Evolutionary conservation across 495 filamentous ascomycete species (phyloP).

Genomic region (Annulohypoxylon moriforme): DNA sequence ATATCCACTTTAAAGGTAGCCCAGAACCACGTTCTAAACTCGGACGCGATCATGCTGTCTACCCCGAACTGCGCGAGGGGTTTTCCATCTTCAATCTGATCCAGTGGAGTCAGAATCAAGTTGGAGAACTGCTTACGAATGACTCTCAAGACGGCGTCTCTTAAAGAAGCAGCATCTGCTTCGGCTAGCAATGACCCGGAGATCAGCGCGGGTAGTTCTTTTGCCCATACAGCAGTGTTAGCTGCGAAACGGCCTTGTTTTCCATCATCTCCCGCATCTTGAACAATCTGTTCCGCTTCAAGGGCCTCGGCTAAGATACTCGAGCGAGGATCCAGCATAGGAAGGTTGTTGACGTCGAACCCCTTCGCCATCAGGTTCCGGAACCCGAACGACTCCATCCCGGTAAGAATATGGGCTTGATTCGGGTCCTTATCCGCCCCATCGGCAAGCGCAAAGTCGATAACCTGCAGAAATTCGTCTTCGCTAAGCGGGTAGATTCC

Average conservation of each 20-base stretch:
- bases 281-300: neutral
- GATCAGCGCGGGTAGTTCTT: neutral
- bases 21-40: neutral
- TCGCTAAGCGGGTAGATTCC: slow-evolving; percentile 47
- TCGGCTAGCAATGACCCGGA: neutral
- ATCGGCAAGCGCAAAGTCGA: neutral
- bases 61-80: slow-evolving; percentile 6
- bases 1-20: neutral
- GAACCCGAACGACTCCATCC: slow-evolving; percentile 3
- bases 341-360: neutral
- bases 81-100: slow-evolving; percentile 47
- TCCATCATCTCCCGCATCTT: neutral
- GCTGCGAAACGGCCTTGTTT: slow-evolving; percentile 1
- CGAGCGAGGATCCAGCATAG: neutral
- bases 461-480: slow-evolving; percentile 28
- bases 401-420: neutral
- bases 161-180: neutral
- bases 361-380: neutral
- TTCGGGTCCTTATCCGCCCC: neutral
- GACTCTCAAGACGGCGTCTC: neutral
- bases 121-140: neutral
- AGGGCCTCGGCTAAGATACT: neutral
- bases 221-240: neutral
- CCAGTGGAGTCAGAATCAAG: slow-evolving; percentile 9
- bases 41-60: slow-evolving; percentile 5